These are phyloP conservation scores for Angomonas ambiguus DNA, from an alignment of 208 protist species.

Conservation along the genomic window DNA sequence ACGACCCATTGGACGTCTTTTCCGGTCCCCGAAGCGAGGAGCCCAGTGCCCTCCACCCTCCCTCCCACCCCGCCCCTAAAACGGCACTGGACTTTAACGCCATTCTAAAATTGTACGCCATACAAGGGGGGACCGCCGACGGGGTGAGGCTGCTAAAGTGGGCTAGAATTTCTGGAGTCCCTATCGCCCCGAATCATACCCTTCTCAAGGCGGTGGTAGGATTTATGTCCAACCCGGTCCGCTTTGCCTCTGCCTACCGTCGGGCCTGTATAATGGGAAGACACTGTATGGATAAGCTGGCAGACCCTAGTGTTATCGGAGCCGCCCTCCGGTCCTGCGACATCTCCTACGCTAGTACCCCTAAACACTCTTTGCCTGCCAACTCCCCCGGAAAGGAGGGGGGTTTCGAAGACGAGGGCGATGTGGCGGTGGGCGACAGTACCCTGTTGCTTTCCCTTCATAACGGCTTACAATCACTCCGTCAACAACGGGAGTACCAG, in stretches of 20 bases:
- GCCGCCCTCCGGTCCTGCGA: conserved; percentile 2
- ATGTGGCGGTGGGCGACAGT: neutral
- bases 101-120: neutral
- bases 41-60: too few relatives aligned
- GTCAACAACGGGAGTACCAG: neutral
- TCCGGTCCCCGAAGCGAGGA: too few relatives aligned
- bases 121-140: neutral
- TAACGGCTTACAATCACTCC: neutral
- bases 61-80: too few relatives aligned
- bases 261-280: neutral
- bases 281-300: neutral
- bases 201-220: neutral
- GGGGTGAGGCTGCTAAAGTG: neutral
- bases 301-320: neutral
- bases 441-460: neutral
- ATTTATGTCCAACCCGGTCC: neutral
- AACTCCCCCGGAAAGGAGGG: too few relatives aligned
- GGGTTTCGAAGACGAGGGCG: too few relatives aligned
- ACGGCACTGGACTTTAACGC: too few relatives aligned
- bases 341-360: neutral
- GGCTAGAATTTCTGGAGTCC: neutral
- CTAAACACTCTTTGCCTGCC: neutral
- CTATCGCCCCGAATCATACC: neutral
- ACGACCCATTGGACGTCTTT: too few relatives aligned
- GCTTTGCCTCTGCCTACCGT: neutral